A percentile compares a stretch with the other conserved stretches of the same genome.
phyloP scores from a whole-genome alignment of 345 rosid genomes.

The Microthlaspi erraticum region DNA sequence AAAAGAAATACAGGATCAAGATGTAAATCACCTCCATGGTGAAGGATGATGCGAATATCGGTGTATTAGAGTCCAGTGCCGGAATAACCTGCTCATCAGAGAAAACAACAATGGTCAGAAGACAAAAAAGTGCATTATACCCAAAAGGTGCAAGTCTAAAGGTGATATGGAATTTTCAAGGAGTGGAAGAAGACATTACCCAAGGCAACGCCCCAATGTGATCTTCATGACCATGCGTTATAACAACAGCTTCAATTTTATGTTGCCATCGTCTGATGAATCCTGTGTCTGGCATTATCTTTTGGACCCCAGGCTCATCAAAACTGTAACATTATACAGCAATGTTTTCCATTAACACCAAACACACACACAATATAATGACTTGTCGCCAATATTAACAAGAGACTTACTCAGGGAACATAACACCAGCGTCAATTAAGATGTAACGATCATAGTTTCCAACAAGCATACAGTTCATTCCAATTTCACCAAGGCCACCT shows the following conservation, averaged over 20 bases:
- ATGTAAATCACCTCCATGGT: slow-evolving; percentile 85
- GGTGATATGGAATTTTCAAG: neutral
- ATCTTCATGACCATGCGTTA: slow-evolving; percentile 99
- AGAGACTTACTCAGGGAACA: slow-evolving; percentile 96
- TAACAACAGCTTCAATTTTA: slow-evolving; percentile 95
- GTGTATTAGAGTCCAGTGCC: slow-evolving; percentile 81
- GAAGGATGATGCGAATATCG: slow-evolving; percentile 93
- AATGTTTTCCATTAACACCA: slow-evolving; percentile 27
- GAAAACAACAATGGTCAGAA: neutral
- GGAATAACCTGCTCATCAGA: slow-evolving; percentile 78
- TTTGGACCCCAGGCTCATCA: slow-evolving; percentile 96
- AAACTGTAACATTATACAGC: slow-evolving; percentile 55
- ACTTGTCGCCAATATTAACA: slow-evolving; percentile 8
- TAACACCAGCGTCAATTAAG: slow-evolving; percentile 89
- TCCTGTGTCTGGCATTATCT: slow-evolving; percentile 92
- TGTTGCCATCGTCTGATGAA: slow-evolving; percentile 95
- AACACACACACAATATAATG: neutral
- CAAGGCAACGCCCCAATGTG: slow-evolving; percentile 99
- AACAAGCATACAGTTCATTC: slow-evolving; percentile 99
- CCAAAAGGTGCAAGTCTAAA: neutral
- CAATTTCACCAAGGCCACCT: slow-evolving; percentile 98
- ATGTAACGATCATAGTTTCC: slow-evolving; percentile 94
- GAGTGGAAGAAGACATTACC: slow-evolving; percentile 76
- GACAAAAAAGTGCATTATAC: neutral
- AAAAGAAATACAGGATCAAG: neutral